Conservation (phyloP, 177 flowering plant species). For the Vitis hybrid region DNA sequence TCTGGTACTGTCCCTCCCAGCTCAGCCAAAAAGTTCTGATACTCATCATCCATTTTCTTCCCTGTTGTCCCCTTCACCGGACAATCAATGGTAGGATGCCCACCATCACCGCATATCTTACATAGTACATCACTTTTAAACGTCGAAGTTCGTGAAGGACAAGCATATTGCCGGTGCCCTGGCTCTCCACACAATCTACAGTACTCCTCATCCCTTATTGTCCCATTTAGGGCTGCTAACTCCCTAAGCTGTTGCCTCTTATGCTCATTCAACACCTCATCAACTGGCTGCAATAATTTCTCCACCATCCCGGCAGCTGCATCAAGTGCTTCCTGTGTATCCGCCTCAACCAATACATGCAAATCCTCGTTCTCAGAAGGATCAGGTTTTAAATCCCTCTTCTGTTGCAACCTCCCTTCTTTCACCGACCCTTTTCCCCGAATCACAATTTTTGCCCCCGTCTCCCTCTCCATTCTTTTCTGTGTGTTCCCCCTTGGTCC, state of each 20-base stretch:
- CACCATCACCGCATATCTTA: constrained; percentile 95
- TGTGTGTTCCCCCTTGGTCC: constrained; percentile 99
- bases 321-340: constrained; percentile 83
- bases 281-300: constrained; percentile 94
- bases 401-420: constrained; percentile 90
- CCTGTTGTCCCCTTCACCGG: constrained; percentile 85
- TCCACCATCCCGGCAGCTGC: constrained; percentile 97
- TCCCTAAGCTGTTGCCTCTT: constrained; percentile 95
- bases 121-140: constrained; percentile 94
- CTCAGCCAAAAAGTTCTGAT: constrained; percentile 92
- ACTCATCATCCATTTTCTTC: constrained; percentile 98
- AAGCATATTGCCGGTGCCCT: constrained; percentile 92
- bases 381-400: constrained; percentile 81
- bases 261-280: constrained; percentile 93
- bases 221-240: constrained; percentile 93
- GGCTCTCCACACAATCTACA: constrained; percentile 97
- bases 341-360: constrained; percentile 96
- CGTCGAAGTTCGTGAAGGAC: constrained; percentile 80
- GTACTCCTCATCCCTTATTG: constrained; percentile 88
- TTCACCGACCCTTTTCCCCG: constrained; percentile 93
- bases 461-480: constrained; percentile 96
- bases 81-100: constrained; percentile 95
- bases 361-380: constrained; percentile 91
- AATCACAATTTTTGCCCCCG: constrained; percentile 94
- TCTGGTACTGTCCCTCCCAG: constrained; percentile 85